Percentiles rank a stretch among this genome's conserved stretches.
These are phyloP conservation scores for Eutrema japonicum DNA, from an alignment of 345 rosid species.

Conservation along the genomic window DNA sequence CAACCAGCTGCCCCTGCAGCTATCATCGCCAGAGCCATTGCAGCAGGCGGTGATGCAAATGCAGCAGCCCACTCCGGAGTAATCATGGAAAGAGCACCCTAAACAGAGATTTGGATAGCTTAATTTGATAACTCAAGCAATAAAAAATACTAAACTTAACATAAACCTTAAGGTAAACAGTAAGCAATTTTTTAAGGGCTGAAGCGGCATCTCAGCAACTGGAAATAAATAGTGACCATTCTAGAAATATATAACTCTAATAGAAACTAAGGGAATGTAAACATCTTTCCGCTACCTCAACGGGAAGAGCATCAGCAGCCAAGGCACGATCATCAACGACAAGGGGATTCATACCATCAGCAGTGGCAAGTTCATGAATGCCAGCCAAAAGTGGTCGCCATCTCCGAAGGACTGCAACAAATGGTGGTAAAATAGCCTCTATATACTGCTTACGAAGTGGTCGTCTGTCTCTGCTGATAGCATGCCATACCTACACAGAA, in stretches of 20 bases:
- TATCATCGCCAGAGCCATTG: conserved; percentile 99
- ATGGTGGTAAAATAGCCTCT: conserved; percentile 93
- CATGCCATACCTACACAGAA: conserved; percentile 85
- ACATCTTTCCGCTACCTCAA: conserved; percentile 65
- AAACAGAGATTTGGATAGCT: conserved; percentile 31
- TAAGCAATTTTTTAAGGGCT: conserved; percentile 21
- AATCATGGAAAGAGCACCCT: conserved; percentile 96
- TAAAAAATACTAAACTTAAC: conserved; percentile 21
- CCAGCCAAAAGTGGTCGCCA: conserved; percentile 98
- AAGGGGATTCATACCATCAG: conserved; percentile 98
- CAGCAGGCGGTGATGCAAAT: conserved; percentile 99
- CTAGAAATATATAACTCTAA: conserved; percentile 27
- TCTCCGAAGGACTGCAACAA: conserved; percentile 94
- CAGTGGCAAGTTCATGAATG: conserved; percentile 96
- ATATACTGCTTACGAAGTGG: conserved; percentile 92
- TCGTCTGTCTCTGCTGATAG: conserved; percentile 82
- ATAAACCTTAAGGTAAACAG: conserved; percentile 1
- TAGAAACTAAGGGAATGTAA: conserved; percentile 16
- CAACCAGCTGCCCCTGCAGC: conserved; percentile 99
- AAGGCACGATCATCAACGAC: conserved; percentile 88
- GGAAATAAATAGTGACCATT: conserved; percentile 32
- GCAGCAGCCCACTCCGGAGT: conserved; percentile 99
- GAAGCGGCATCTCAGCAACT: conserved; percentile 23
- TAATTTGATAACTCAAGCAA: conserved; percentile 16
- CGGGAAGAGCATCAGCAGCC: conserved; percentile 89